Base-by-base conservation (phyloP, 805 yeast species). In the Ogataea polymorpha region DNA sequence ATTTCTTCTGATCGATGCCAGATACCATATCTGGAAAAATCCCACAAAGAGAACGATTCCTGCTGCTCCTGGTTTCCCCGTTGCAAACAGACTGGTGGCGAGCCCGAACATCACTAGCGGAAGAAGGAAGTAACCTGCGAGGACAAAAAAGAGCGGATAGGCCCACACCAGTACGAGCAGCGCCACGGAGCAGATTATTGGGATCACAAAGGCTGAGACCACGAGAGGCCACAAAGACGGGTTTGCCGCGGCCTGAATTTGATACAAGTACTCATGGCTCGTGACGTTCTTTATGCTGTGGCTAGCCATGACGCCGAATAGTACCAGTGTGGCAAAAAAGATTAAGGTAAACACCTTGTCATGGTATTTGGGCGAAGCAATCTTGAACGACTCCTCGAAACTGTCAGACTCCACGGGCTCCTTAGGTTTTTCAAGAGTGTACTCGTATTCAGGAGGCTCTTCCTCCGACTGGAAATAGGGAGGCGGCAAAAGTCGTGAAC, bases 321-420 rank as follows among this genome's bases (percentile, higher is more conserved):
- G 35, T 2, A 44, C 29, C 12, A 60, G 4, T 0, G 57, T 51
- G 6, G 46, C 62, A 1, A 64, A 21, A 15, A 63, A 65, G 6
- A 86, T 71, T 7, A 83, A 47, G 0, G 86, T 73, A 56, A 84
- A 83, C 0, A 82, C 77, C 74, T 81, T 74, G 61, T 88, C 96
- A 54, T 88, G 80, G 64, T 70, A 77, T 44, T 66, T 74, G 1
- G 89, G 88, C 40, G 64, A 64, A 23, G 71, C 74, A 21, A 86
- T 71, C 46, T 79, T 76, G 62, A 88, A 88, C 2, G 82, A 75
- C 35, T 86, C 79, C 23, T 80, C 86, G 57, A 80, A 87, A 5
- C 72, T 66, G 21, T 63, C 65, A 35, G 53, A 44, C 24, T 52
- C 57, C 18, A 47, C 46, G n/a, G 65, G 66, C 6, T 50, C 33